Conservation (phyloP, 164 flowering plant genomes). For the Warburgia ugandensis region DNA sequence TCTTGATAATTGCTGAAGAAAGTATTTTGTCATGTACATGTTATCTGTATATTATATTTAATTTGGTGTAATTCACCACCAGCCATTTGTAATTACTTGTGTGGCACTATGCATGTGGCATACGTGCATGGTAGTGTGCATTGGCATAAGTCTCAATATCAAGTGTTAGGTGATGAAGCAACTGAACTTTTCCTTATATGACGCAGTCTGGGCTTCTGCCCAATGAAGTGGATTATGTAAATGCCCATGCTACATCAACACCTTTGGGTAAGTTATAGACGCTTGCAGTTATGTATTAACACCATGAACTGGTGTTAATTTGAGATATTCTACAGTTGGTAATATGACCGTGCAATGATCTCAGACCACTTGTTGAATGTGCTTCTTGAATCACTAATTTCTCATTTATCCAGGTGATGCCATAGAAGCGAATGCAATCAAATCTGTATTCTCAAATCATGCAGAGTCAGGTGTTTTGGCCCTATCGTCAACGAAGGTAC, state of each 20-base stretch:
- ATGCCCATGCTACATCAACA: slow-evolving; percentile 99
- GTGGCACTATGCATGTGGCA: too few relatives aligned
- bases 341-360: too few relatives aligned
- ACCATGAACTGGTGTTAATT: too few relatives aligned
- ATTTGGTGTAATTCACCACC: not conserved
- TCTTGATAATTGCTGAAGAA: too few relatives aligned
- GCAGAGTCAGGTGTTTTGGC: slow-evolving; percentile 76
- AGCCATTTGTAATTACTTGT: too few relatives aligned
- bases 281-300: not conserved
- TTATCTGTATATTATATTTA: not conserved
- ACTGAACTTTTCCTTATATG: slow-evolving; percentile 4
- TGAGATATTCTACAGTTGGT: too few relatives aligned
- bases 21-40: too few relatives aligned
- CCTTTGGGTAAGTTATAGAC: slow-evolving; percentile 48
- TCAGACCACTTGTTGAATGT: not conserved
- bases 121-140: too few relatives aligned
- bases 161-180: too few relatives aligned
- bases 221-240: slow-evolving; percentile 72
- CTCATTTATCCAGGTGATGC: slow-evolving; percentile 53
- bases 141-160: too few relatives aligned
- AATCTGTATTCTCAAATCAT: slow-evolving; percentile 60
- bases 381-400: not conserved
- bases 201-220: slow-evolving; percentile 81
- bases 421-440: slow-evolving; percentile 82
- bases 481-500: slow-evolving; percentile 93